Evolutionary conservation across 805 yeast species (phyloP).

Genomic region (Saccharomycopsis fermentans): DNA sequence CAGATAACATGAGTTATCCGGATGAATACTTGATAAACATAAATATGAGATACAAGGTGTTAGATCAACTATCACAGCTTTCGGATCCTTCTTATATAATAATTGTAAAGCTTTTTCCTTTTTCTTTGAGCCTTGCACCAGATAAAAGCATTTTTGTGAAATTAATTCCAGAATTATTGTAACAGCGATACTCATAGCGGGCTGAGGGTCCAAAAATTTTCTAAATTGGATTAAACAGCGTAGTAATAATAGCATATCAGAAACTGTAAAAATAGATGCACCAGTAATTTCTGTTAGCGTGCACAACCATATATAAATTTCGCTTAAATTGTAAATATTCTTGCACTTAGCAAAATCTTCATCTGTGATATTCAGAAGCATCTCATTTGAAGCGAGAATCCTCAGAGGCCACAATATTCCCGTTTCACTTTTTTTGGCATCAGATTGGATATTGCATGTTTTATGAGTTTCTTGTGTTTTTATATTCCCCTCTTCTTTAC

Average conservation of each 20-base stretch:
- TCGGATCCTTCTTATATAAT: background rate
- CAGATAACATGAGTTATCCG: slow-evolving; percentile 4
- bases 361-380: background rate
- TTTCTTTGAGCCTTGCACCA: background rate
- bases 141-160: background rate
- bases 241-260: background rate
- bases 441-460: background rate
- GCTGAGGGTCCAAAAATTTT: background rate
- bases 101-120: background rate
- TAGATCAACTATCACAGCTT: background rate
- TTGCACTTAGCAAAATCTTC: background rate
- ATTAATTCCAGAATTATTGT: background rate
- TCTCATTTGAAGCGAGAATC: background rate
- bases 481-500: background rate
- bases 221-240: background rate
- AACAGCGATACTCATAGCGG: background rate
- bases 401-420: background rate
- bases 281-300: background rate
- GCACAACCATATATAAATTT: background rate
- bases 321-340: background rate
- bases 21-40: no score
- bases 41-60: background rate
- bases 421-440: background rate
- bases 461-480: background rate
- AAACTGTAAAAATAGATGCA: background rate